Base-by-base conservation (phyloP, 208 protist species). In the Borovskyia barvae region DNA sequence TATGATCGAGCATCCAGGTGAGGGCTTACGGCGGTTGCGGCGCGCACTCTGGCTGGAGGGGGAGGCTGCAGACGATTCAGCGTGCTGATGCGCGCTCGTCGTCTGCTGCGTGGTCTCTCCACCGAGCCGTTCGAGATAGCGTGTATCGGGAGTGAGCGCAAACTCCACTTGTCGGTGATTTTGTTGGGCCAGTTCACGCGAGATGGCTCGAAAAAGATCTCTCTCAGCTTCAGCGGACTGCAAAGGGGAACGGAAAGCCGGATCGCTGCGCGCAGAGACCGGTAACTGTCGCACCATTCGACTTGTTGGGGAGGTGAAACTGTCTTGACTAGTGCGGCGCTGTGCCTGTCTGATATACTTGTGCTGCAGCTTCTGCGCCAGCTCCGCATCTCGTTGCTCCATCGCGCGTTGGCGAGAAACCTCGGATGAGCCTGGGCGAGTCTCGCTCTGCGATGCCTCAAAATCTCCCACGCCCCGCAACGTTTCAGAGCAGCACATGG, bases 401-500 rank as follows among this genome's bases (percentile, higher is more conserved):
- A 74, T 45, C 20, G 56, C 61, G 35, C 51, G 57, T 35, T 42
- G 41, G 4, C 51, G 43, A 19, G 48, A 46, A 24, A 26, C 25
- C 33, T 62, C 56, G 0, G 55, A 51, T 2, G 62, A 32, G 17
- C 62, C 58, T 2, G 25, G 26, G 15, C 46, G 24, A 14, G 3
- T 12, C 22, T 11, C 15, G 6, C 19, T 20, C 26, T 28, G 39
- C 19, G 48, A 45, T 2, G 62, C 69, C n/a, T 53, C 41, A 9
- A 60, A 26, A 2, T 76, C 72, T 19, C 61, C 81, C 0, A 85
- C 45, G 3, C 78, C 68, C 47, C 54, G 61, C 9, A 88, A 64
- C 9, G 77, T 84, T 43, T 85, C 72, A 1, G 77, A 60, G 41
- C 71, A 72, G 68, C 84, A 91, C 74, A 91, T 77, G 20, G 84